A percentile compares a stretch with the other conserved stretches of the same genome.
Evolutionary conservation across 345 rosid genomes (phyloP).

Genomic region (Boechera stricta): DNA sequence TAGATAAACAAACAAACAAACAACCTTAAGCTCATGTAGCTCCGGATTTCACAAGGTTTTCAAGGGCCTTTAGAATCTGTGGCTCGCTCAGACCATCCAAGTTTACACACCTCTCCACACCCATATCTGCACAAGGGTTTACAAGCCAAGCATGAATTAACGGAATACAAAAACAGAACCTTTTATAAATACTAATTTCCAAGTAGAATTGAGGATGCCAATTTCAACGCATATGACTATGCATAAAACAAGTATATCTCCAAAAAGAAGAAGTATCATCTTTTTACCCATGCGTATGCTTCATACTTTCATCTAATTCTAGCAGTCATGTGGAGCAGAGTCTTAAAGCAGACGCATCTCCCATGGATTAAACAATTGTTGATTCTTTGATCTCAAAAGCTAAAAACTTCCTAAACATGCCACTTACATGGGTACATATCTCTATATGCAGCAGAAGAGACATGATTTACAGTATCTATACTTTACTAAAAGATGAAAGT

Average conservation of each 20-base stretch:
- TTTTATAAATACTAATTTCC: neutral
- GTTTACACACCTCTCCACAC: conserved; percentile 68
- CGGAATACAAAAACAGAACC: neutral
- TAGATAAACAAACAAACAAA: conserved; percentile 23
- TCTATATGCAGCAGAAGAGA: conserved; percentile 13
- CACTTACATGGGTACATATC: neutral
- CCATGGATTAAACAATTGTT: neutral
- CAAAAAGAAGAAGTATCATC: neutral
- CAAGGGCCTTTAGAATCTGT: conserved; percentile 68
- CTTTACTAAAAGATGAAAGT: neutral
- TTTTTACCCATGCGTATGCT: conserved; percentile 1
- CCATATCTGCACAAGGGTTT: conserved; percentile 55
- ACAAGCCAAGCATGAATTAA: conserved; percentile 1
- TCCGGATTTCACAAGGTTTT: conserved; percentile 65
- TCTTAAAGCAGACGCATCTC: neutral
- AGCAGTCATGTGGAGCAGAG: neutral
- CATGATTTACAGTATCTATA: neutral
- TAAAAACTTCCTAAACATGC: conserved; percentile 6
- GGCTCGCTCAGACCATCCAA: conserved; percentile 64
- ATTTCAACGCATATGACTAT: neutral
- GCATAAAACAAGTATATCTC: neutral
- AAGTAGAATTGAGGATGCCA: neutral
- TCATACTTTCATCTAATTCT: neutral
- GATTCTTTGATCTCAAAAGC: neutral
- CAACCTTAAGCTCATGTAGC: conserved; percentile 54